Conservation (phyloP, 2,329 filamentous ascomycete species). For the Cordyceps cicadae region DNA sequence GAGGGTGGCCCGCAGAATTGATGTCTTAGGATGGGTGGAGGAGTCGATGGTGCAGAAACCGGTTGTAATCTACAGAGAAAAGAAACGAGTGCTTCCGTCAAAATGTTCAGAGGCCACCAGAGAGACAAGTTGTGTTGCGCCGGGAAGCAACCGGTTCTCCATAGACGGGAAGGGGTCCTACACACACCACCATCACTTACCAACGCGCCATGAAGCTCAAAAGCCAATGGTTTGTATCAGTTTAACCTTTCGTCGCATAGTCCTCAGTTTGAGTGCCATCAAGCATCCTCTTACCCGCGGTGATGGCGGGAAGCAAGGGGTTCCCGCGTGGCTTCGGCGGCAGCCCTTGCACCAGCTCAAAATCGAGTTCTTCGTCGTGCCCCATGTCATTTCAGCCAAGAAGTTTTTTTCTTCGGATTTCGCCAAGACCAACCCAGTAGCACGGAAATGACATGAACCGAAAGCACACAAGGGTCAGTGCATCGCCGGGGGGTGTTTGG, state of each 20-base stretch:
- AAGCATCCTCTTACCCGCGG: background rate
- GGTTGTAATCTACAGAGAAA: background rate
- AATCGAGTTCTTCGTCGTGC: background rate
- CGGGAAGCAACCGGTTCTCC: background rate
- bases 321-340: background rate
- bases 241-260: background rate
- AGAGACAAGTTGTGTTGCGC: background rate
- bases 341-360: background rate
- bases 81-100: background rate
- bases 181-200: no score
- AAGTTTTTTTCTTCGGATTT: background rate
- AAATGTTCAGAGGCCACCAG: background rate
- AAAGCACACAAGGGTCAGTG: background rate
- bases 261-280: background rate
- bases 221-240: background rate
- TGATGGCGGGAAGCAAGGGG: background rate
- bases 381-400: background rate
- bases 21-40: slow-evolving; percentile 6
- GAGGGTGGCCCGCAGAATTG: background rate
- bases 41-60: background rate
- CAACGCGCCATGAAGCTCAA: background rate
- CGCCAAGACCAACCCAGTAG: background rate
- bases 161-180: background rate
- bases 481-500: background rate
- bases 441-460: background rate